These are phyloP conservation scores for Colletotrichum eremochloae DNA, from an alignment of 2,329 filamentous ascomycete genomes.

Conservation along the genomic window DNA sequence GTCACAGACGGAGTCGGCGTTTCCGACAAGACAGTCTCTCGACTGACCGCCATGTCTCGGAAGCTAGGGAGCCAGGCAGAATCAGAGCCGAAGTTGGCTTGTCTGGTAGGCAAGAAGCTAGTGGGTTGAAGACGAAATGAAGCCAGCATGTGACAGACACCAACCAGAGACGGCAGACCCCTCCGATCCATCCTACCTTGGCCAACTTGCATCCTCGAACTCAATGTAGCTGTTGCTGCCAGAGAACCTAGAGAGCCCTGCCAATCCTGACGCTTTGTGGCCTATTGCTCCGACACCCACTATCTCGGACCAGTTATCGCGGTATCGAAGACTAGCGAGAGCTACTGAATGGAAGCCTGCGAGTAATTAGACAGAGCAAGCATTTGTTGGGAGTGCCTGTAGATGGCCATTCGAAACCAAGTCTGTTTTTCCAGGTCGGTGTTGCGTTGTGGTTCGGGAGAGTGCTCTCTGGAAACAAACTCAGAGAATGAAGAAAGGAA, in stretches of 20 bases:
- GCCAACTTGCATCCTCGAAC: background rate
- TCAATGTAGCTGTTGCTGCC: background rate
- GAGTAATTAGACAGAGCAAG: slow-evolving; percentile 1
- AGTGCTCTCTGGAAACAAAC: background rate
- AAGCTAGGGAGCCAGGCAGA: slow-evolving; percentile 22
- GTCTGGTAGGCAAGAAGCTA: slow-evolving; percentile 6
- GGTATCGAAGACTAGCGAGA: slow-evolving; percentile 7
- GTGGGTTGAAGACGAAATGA: slow-evolving; percentile 10
- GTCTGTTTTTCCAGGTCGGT: background rate
- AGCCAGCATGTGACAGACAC: slow-evolving; percentile 28
- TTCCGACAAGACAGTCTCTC: slow-evolving; percentile 18
- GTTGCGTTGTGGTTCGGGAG: background rate
- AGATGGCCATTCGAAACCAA: slow-evolving; percentile 3
- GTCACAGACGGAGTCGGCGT: slow-evolving; percentile 30
- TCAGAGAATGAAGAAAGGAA: background rate
- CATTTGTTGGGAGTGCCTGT: slow-evolving; percentile 4
- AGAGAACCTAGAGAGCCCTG: background rate
- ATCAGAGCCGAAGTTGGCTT: slow-evolving; percentile 18
- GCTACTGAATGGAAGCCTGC: slow-evolving; percentile 6
- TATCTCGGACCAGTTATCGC: background rate
- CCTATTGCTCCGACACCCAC: slow-evolving; percentile 21
- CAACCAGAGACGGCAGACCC: background rate
- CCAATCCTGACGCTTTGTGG: background rate
- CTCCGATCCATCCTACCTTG: background rate
- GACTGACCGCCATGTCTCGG: slow-evolving; percentile 39